phyloP scores from a whole-genome alignment of 2,329 filamentous ascomycete species.

The Penicillium sp. region DNA sequence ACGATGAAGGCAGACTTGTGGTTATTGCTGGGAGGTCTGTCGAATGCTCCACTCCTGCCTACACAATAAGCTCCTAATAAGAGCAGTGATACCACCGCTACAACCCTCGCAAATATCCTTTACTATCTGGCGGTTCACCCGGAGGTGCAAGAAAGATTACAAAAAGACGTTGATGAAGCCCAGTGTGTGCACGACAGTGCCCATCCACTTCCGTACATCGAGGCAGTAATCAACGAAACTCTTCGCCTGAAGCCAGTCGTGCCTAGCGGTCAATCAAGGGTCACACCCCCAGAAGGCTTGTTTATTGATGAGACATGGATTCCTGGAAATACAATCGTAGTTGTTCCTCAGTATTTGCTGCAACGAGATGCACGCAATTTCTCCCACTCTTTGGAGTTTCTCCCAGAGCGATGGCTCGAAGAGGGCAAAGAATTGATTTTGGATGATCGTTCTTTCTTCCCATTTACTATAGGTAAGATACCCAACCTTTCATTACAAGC shows the following conservation, averaged over 20 bases:
- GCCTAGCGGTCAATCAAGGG: constrained; percentile 31
- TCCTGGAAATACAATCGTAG: constrained; percentile 33
- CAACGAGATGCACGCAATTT: constrained; percentile 29
- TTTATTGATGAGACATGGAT: constrained; percentile 35
- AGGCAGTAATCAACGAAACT: constrained; percentile 17
- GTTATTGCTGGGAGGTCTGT: constrained; percentile 13
- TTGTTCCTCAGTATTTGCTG: constrained; percentile 24
- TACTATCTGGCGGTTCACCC: constrained; percentile 8
- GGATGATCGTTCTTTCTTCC: constrained; percentile 29
- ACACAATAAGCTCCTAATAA: neutral
- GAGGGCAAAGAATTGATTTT: constrained; percentile 18
- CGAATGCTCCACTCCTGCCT: neutral
- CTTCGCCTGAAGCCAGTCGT: constrained; percentile 40
- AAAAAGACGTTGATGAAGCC: constrained; percentile 4
- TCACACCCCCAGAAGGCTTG: constrained; percentile 34
- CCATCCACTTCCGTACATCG: constrained; percentile 2
- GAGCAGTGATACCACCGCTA: constrained; percentile 9
- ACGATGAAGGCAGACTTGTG: constrained; percentile 9
- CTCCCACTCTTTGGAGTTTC: constrained; percentile 24
- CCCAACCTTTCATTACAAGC: neutral
- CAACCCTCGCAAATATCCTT: constrained; percentile 6
- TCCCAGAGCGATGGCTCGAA: constrained; percentile 35
- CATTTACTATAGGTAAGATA: constrained; percentile 25
- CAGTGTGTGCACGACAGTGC: neutral
- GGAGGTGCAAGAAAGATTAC: neutral